phyloP scores from a whole-genome alignment of 225 moss, liverwort and hornwort genomes.

The Pseudoscleropodium purum region DNA sequence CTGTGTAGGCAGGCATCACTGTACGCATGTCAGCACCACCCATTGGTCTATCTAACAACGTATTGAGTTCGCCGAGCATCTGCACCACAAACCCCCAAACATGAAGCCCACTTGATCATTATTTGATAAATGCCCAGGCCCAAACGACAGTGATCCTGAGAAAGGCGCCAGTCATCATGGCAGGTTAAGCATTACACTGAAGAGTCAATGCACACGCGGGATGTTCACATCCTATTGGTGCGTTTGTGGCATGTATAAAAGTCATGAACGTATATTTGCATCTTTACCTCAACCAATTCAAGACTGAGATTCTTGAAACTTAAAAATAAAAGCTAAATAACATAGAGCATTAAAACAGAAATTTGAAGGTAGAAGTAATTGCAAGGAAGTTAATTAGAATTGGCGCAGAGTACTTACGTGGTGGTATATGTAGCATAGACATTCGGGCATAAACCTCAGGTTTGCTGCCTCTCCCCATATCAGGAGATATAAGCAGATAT shows the following conservation, averaged over 20 bases:
- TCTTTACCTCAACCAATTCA: not conserved
- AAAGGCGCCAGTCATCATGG: not conserved
- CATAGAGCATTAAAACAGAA: not conserved
- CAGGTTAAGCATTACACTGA: not conserved
- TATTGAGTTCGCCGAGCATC: constrained; percentile 85
- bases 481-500: constrained; percentile 75
- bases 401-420: constrained; percentile 37
- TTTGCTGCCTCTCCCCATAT: constrained; percentile 99
- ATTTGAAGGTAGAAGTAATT: not conserved
- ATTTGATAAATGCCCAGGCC: not conserved
- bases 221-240: not conserved
- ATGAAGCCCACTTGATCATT: not conserved
- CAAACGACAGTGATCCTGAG: not conserved
- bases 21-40: constrained; percentile 37
- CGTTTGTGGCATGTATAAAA: not conserved
- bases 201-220: not conserved
- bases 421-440: constrained; percentile 90
- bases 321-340: not conserved
- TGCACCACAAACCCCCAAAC: constrained; percentile 17
- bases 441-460: constrained; percentile 93
- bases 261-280: not conserved
- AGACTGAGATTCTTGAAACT: not conserved
- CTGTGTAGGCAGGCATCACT: constrained; percentile 78
- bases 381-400: not conserved
- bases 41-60: constrained; percentile 59